Evolutionary conservation across 2,329 filamentous ascomycete genomes (phyloP).

Genomic region (Clonostachys rosea): DNA sequence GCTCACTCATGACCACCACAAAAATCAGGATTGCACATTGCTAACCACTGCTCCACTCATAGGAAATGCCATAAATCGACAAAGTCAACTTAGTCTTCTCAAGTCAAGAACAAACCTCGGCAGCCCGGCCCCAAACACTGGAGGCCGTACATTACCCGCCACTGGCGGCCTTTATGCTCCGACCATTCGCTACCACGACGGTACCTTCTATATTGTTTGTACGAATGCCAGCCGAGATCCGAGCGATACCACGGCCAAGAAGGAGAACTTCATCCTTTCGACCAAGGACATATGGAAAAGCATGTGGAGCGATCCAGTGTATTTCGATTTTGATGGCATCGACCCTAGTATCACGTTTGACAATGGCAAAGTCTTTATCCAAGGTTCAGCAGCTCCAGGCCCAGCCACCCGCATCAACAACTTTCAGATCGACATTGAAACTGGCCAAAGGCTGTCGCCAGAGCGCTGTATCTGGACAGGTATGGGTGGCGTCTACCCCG

Average conservation of each 20-base stretch:
- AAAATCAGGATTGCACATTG: background rate
- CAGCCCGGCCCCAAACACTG: constrained; percentile 1
- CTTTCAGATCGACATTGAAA: constrained; percentile 22
- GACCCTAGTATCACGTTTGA: constrained; percentile 35
- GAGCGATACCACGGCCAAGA: constrained; percentile 1
- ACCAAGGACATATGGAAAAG: constrained; percentile 12
- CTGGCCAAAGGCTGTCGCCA: constrained; percentile 25
- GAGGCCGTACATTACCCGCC: constrained; percentile 1
- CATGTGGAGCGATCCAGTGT: constrained; percentile 17
- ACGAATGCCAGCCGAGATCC: constrained; percentile 7
- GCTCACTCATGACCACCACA: background rate
- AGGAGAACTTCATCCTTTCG: constrained; percentile 10
- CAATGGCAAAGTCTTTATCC: constrained; percentile 1
- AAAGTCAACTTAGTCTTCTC: constrained; percentile 2
- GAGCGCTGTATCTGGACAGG: constrained; percentile 33
- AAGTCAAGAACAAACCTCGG: constrained; percentile 3
- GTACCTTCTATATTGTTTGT: constrained; percentile 10
- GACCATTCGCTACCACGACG: constrained; percentile 6
- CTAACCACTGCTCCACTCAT: background rate
- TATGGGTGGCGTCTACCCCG: constrained; percentile 32
- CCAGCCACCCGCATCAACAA: constrained; percentile 1
- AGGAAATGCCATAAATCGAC: constrained; percentile 7
- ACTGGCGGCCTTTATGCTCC: constrained; percentile 9
- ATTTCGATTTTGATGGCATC: constrained; percentile 30
- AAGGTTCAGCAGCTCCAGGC: background rate